phyloP scores from a whole-genome alignment of 2,329 filamentous ascomycete genomes.

The Xylaria sp. region DNA sequence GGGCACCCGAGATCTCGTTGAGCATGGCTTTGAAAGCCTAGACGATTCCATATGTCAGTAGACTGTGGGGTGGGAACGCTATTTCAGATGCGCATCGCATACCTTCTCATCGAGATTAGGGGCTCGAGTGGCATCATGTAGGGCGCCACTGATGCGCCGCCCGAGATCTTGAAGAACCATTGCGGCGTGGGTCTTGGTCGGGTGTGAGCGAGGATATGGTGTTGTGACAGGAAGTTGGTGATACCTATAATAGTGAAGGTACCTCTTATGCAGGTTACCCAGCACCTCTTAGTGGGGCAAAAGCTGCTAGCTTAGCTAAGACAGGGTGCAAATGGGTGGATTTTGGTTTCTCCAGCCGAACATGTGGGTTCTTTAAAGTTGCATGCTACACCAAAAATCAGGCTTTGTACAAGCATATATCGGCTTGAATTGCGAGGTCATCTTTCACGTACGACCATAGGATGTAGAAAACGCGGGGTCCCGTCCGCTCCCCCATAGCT shows the following conservation, averaged over 20 bases:
- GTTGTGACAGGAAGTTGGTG: not conserved
- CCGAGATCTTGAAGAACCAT: constrained; percentile 99
- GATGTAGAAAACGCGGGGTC: too few relatives aligned
- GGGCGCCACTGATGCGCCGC: constrained; percentile 96
- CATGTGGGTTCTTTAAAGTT: too few relatives aligned
- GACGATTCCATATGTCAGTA: constrained; percentile 50
- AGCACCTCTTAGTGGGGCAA: not conserved
- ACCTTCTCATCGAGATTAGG: constrained; percentile 97
- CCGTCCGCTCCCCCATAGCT: too few relatives aligned
- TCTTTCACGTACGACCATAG: too few relatives aligned
- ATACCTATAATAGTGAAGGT: too few relatives aligned
- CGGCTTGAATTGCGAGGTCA: too few relatives aligned
- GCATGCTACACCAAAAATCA: too few relatives aligned
- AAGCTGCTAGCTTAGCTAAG: too few relatives aligned
- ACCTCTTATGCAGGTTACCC: too few relatives aligned
- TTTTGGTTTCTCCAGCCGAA: not conserved
- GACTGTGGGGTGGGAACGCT: constrained; percentile 26
- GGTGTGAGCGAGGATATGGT: not conserved
- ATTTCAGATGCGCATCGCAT: constrained; percentile 36
- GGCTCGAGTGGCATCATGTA: constrained; percentile 90
- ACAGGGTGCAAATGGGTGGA: not conserved
- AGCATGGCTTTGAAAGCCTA: constrained; percentile 97
- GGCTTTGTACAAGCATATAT: too few relatives aligned
- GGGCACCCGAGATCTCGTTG: constrained; percentile 95
- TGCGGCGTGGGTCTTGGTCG: constrained; percentile 38